These are phyloP conservation scores for Syncephalis fuscata DNA, from an alignment of 371 early-diverging fungal genomes.

Conservation along the genomic window DNA sequence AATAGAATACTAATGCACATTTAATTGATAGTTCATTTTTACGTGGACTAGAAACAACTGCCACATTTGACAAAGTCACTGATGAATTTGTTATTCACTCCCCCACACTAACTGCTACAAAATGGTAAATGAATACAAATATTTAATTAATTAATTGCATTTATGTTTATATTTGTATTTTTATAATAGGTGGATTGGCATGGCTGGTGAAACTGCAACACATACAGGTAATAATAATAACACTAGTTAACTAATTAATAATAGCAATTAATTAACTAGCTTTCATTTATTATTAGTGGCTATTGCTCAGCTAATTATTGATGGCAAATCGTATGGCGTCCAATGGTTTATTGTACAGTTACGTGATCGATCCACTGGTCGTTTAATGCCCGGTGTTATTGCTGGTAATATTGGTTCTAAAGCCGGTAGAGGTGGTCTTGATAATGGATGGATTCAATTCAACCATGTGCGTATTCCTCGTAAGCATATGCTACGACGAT, in stretches of 20 bases:
- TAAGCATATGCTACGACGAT: slow-evolving; percentile 77
- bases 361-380: slow-evolving; percentile 36
- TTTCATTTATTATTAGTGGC: too few relatives aligned
- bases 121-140: slow-evolving; percentile 32
- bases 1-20: neutral
- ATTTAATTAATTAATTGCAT: too few relatives aligned
- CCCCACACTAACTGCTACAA: slow-evolving; percentile 78
- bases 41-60: slow-evolving; percentile 76
- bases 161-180: too few relatives aligned
- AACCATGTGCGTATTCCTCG: slow-evolving; percentile 67
- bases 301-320: slow-evolving; percentile 54
- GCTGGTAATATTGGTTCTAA: slow-evolving; percentile 58
- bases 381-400: slow-evolving; percentile 35
- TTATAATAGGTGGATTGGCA: slow-evolving; percentile 65
- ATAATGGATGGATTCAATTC: slow-evolving; percentile 76
- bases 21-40: neutral
- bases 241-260: too few relatives aligned
- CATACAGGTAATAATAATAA: slow-evolving; percentile 63
- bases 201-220: slow-evolving; percentile 73
- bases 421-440: slow-evolving; percentile 72
- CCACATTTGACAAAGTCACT: slow-evolving; percentile 67
- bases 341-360: slow-evolving; percentile 66
- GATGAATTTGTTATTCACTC: slow-evolving; percentile 85
- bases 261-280: slow-evolving; percentile 6
- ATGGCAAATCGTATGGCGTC: slow-evolving; percentile 59